Percentiles rank a stretch among this genome's conserved stretches.
These are phyloP conservation scores for Teratosphaeria gauchensis DNA, from an alignment of 2,329 filamentous ascomycete species.

Conservation along the genomic window DNA sequence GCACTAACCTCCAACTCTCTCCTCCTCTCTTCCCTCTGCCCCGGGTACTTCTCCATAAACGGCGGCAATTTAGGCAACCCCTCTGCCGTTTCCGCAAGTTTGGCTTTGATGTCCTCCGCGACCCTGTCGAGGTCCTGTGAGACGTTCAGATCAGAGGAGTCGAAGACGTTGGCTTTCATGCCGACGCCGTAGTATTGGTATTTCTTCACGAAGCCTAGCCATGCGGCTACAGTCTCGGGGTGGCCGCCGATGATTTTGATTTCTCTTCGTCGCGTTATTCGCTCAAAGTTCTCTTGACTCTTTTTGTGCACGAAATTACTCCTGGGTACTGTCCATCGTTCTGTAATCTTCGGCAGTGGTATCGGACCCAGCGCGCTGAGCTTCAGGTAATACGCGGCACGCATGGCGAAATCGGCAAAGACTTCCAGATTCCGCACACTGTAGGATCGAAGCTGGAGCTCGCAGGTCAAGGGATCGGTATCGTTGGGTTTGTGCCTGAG, in stretches of 20 bases:
- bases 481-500: constrained; percentile 64
- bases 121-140: constrained; percentile 26
- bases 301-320: constrained; percentile 95
- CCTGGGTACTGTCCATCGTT: constrained; percentile 89
- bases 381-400: constrained; percentile 86
- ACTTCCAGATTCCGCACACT: constrained; percentile 83
- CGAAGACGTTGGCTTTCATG: constrained; percentile 98
- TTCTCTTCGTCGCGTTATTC: constrained; percentile 72
- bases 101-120: constrained; percentile 19
- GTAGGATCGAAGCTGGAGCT: constrained; percentile 89
- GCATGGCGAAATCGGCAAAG: constrained; percentile 87
- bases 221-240: constrained; percentile 77
- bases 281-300: constrained; percentile 93
- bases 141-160: constrained; percentile 53
- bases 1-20: constrained; percentile 12
- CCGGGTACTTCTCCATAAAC: constrained; percentile 22
- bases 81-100: constrained; percentile 17
- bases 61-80: constrained; percentile 15
- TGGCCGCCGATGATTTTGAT: constrained; percentile 92
- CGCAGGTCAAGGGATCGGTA: constrained; percentile 54
- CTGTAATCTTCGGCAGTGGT: constrained; percentile 73
- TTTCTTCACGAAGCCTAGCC: constrained; percentile 86
- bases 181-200: constrained; percentile 93
- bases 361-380: constrained; percentile 79
- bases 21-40: constrained; percentile 18